These are phyloP conservation scores for Suillus plorans DNA, from an alignment of 768 basidiomycete genomes.

Conservation along the genomic window DNA sequence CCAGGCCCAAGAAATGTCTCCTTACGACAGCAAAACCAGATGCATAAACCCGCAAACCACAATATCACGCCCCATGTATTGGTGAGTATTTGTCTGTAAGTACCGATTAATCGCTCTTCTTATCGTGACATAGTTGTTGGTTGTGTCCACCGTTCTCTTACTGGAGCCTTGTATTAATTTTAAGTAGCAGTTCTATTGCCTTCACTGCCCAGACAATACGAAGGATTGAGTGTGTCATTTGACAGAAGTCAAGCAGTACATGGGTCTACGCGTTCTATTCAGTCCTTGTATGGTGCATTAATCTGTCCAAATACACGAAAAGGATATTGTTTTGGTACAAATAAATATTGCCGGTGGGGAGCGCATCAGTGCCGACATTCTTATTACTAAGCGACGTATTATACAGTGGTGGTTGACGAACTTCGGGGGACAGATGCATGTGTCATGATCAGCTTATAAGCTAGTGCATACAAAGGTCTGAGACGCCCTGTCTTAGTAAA, in stretches of 20 bases:
- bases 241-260: neutral
- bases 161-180: neutral
- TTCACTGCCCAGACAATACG: neutral
- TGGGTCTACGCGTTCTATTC: neutral
- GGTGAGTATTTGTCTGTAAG: neutral
- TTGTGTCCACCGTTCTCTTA: neutral
- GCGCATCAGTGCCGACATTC: too few relatives aligned
- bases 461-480: too few relatives aligned
- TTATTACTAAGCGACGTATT: too few relatives aligned
- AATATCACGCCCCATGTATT: neutral
- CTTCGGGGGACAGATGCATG: too few relatives aligned
- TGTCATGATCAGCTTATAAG: too few relatives aligned
- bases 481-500: neutral
- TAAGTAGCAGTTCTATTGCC: neutral
- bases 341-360: too few relatives aligned
- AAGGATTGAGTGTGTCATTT: neutral
- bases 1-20: neutral
- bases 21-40: constrained; percentile 8
- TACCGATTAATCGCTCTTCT: neutral
- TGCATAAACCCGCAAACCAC: neutral
- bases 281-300: neutral
- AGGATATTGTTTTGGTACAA: constrained; percentile 14
- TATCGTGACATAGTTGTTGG: neutral
- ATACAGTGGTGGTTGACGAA: too few relatives aligned
- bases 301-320: constrained; percentile 39